Evolutionary conservation across 2,329 filamentous ascomycete genomes (phyloP), one percentile per base, ranked within the genome.

Genomic region (Cladosporium sp.): DNA sequence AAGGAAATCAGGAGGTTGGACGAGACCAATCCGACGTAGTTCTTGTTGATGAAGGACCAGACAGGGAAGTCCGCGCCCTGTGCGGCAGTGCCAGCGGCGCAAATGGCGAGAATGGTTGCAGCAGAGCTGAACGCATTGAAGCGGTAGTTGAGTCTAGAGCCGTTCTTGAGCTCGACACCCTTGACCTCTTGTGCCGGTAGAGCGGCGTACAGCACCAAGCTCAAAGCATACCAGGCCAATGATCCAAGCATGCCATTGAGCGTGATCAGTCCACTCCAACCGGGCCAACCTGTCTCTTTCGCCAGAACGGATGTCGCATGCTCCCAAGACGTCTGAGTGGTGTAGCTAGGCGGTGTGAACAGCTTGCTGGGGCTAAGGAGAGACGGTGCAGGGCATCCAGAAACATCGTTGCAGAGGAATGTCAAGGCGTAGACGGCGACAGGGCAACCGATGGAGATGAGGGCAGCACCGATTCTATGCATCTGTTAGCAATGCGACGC

Each of bases 1-100:
- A 89, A 91, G 14, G 91, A 84, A 71, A 97, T 89, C 61, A 96
- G 73, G 67, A 96, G 87, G 77, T 93, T 96, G 68, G 90, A 87
- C 0, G 92, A 95, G 35, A 96, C 83, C 62, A 99, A 84, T 76
- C 94, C 92, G 61, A 95, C 75, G 76, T 94, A 96, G 81, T 98
- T 94, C 76, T 96, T 89, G 81, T 91, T 89, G 74, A 98, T 92
- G 79, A 93, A 98, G 29, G 89, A 91, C 94, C 94, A 99, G 61
- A 97, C 86, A 10, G 88, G 85, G 73, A 96, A 97, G 23, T 94
- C 85, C 61, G 92, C 87, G 65, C 94, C 94, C 71, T 94, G 86
- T 3, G 88, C 79, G 46, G 88, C 79, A 3, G 93, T 97, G 58
- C 93, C 93, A 10, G 89, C 89, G 37, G 88, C 88, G 62, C 89